Evolutionary conservation across 306 rosid genomes (phyloP).

Genomic region (Lathyrus tuberosus): DNA sequence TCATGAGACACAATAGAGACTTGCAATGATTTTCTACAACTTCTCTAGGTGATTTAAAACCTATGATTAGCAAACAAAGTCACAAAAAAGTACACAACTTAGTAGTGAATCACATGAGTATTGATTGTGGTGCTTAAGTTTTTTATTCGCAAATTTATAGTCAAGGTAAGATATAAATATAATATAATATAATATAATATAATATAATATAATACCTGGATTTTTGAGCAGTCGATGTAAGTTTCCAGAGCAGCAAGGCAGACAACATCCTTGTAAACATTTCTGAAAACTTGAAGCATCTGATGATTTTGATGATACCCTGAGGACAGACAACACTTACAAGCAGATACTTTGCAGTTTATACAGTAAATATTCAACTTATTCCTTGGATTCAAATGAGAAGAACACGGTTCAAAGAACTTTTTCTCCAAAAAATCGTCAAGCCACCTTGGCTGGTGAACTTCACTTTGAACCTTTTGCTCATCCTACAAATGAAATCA

Average conservation of each 20-base stretch:
- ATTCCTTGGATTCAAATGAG: slow-evolving; percentile 39
- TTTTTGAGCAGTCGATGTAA: slow-evolving; percentile 50
- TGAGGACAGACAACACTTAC: slow-evolving; percentile 46
- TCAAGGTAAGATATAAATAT: slow-evolving; percentile 7
- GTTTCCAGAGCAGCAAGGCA: slow-evolving; percentile 47
- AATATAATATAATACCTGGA: slow-evolving; percentile 49
- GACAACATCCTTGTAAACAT: slow-evolving; percentile 53
- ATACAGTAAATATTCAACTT: slow-evolving; percentile 53
- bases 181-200: too few species aligned
- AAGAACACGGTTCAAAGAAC: slow-evolving; percentile 40
- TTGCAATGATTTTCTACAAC: neutral
- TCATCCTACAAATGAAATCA: slow-evolving; percentile 41
- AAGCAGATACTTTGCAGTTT: slow-evolving; percentile 46
- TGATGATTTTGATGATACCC: slow-evolving; percentile 52
- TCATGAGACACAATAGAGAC: neutral
- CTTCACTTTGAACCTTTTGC: slow-evolving; percentile 2
- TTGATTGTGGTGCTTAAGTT: neutral
- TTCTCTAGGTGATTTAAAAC: slow-evolving; percentile 13
- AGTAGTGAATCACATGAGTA: neutral
- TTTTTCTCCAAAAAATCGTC: slow-evolving; percentile 38
- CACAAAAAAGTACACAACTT: neutral
- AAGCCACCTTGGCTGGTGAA: slow-evolving; percentile 49
- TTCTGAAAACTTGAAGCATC: slow-evolving; percentile 47
- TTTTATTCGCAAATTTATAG: neutral
- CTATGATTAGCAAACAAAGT: slow-evolving; percentile 24